Evolutionary conservation across 176 grass and related monocot species (phyloP).

Genomic region (Chrysopogon serrulatus): DNA sequence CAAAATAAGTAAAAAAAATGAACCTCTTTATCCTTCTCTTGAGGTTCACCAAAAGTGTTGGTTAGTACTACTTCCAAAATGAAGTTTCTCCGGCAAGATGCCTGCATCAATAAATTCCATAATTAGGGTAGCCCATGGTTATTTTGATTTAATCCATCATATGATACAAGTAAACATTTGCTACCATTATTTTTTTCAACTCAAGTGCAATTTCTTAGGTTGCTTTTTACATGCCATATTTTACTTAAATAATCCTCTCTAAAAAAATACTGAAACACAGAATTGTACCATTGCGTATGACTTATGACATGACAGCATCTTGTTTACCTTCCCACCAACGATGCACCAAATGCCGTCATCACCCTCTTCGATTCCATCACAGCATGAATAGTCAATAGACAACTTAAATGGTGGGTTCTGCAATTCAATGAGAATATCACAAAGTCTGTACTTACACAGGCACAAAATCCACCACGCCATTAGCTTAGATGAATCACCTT

Average conservation of each 20-base stretch:
- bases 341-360: slow-evolving; percentile 87
- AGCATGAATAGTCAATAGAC: slow-evolving; percentile 72
- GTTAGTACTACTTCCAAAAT: slow-evolving; percentile 72
- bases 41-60: slow-evolving; percentile 62
- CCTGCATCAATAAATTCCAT: slow-evolving; percentile 47
- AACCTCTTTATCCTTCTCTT: slow-evolving; percentile 74
- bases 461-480: not conserved
- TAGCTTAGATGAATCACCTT: slow-evolving; percentile 52
- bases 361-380: slow-evolving; percentile 77
- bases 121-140: not conserved
- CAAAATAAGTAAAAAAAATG: slow-evolving; percentile 6
- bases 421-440: slow-evolving; percentile 1
- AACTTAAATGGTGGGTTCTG: slow-evolving; percentile 85
- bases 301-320: not conserved
- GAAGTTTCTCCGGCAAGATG: slow-evolving; percentile 90
- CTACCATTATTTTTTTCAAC: not conserved
- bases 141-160: not conserved
- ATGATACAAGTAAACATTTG: not conserved
- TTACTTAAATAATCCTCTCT: not conserved
- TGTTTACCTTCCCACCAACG: slow-evolving; percentile 89
- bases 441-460: not conserved
- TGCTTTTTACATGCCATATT: not conserved
- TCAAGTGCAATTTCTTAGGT: slow-evolving; percentile 7
- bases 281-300: not conserved
- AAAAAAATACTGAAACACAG: not conserved